Base-by-base conservation (phyloP, 2,329 filamentous ascomycete genomes). In the Capronia americana region DNA sequence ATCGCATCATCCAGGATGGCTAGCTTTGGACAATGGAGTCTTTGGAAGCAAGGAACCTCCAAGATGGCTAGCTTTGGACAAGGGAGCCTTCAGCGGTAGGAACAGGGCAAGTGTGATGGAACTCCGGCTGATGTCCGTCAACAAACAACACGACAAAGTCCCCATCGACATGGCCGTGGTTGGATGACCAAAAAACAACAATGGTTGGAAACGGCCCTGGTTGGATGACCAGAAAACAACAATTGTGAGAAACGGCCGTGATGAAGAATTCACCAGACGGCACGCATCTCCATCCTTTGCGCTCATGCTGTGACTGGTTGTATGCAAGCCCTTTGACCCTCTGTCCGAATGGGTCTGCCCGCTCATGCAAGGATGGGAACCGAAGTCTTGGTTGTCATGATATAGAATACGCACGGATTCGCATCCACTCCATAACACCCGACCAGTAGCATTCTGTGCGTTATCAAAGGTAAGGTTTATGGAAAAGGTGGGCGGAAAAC, bases 381-480 rank as follows among this genome's bases (percentile, higher is more conserved):
- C 51, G 59, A 59, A 56, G 48, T 58, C 54, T 66, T 57, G 60
- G 61, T 38, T 34, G 54, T 34, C 64, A 64, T 66, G 63, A 66
- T 64, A 63, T 64, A 63, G 60, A 69, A 46, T 66, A 66, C 63
- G 59, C 67, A 56, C 38, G 28, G 51, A 8, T 28, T 34, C 17
- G 26, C 34, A 50, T 64, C 67, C 67, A 69, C 64, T 66, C 38
- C 53, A 66, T 66, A 66, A 69, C 23, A 12, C 38, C 28, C 64
- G 57, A 34, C 67, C 67, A 69, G 61, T 69, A 20, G 56, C 28
- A 63, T 34, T 12, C 24, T 24, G 14, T 24, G 6, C 26, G 63
- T 69, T 56, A 57, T 66, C 41, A 56, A 60, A n/a, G 53, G 28
- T 5, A 30, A 55, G 8, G 12, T 11, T 55, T 20, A 10, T 20